Conservation (phyloP, 352 stramenopile genomes). For the Achlya hypogyna region DNA sequence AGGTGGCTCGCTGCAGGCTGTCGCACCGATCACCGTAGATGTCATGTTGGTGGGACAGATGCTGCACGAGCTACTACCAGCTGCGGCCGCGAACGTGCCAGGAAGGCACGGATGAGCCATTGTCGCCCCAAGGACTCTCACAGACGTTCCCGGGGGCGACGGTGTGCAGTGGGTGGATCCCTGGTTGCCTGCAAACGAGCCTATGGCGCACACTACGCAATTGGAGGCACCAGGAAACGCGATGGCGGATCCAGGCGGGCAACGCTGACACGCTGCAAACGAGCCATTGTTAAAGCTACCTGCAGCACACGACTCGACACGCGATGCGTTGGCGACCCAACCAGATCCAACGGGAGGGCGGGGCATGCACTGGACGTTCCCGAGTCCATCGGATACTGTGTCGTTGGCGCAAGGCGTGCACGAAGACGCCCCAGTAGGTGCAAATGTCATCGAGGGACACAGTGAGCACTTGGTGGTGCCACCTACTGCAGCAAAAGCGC, state of each 20-base stretch:
- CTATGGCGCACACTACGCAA: background rate
- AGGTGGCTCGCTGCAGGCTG: background rate
- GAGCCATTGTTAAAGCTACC: conserved; percentile 17
- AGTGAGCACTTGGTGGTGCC: background rate
- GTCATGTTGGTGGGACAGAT: background rate
- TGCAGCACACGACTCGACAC: background rate
- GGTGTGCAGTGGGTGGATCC: background rate
- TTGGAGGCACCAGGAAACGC: background rate
- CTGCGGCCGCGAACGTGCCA: background rate
- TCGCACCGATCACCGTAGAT: background rate
- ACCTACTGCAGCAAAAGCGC: background rate
- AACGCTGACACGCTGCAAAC: conserved; percentile 9
- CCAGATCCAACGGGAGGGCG: background rate
- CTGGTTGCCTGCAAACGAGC: background rate
- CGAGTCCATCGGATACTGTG: background rate
- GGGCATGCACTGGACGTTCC: background rate
- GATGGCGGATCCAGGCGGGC: background rate
- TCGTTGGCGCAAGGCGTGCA: background rate
- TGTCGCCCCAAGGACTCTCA: background rate
- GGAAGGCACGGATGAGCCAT: background rate
- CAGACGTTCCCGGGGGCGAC: background rate
- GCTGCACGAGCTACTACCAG: background rate
- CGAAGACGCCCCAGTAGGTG: background rate
- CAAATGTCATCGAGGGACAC: background rate
- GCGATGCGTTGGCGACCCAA: background rate